Evolutionary conservation across 495 filamentous ascomycete genomes (phyloP), one percentile per base, ranked within the genome.

Genomic region (Daldinia concentrica): DNA sequence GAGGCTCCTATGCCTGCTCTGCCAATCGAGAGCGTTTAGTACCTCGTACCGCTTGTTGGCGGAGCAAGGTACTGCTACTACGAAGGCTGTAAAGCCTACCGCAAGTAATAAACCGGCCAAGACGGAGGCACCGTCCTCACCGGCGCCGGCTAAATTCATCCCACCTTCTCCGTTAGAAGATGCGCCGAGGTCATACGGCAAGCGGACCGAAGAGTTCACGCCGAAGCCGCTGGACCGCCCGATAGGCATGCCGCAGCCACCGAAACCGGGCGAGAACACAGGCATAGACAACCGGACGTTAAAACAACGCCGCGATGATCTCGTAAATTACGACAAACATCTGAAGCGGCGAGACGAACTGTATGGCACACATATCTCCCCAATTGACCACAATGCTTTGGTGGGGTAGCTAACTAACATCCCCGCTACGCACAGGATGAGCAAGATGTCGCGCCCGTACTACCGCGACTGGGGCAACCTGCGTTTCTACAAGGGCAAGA

Each of bases 391-490:
- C 34, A 6, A 6, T 48, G 4, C 6, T 32, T 64, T 4, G 15
- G 39, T 9, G 29, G 29, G 11, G 48, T 34, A 56, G 58, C 48
- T 52, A 62, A 60, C 67, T 69, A 54, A 72, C 34, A 32, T 26
- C 48, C 65, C 29, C 29, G 27, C 51, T 6, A 26, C 43, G 34
- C 41, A 58, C 70, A 87, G 86, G 45, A 86, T 83, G 62, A 77
- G 80, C 30, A 82, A 88, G 80, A 86, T 95, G 69, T 79, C 87
- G 12, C 92, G 90, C 65, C 92, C 93, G 26, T 98, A 98, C 78
- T 98, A 97, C 85, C 90, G 92, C 73, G 94, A 98, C 86, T 96
- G 92, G 90, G 85, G 85, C 58, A 93, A 93, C 79, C 85, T 98
- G 82, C 86, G 89, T 4, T 87, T 91, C 75, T 86, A 91, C 80